These are phyloP conservation scores for Bipolaris oryzae DNA, from an alignment of 2,329 filamentous ascomycete genomes.

Conservation along the genomic window DNA sequence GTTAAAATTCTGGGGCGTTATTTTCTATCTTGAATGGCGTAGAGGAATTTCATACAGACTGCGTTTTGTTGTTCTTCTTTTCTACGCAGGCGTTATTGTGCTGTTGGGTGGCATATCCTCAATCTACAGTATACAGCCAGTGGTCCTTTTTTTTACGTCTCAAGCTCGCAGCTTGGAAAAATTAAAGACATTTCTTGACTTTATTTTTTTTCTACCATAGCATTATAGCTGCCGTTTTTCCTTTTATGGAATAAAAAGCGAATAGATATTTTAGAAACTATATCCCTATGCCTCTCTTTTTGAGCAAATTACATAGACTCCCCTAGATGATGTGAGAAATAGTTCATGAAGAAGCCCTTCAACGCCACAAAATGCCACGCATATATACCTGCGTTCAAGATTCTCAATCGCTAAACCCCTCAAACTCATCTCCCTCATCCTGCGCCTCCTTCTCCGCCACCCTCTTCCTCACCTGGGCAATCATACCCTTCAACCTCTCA, in stretches of 20 bases:
- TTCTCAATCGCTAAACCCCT: slow-evolving; percentile 43
- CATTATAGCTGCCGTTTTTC: background rate
- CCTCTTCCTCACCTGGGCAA: slow-evolving; percentile 34
- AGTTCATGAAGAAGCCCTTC: no score
- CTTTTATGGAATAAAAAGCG: background rate
- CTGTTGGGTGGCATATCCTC: background rate
- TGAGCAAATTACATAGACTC: no score
- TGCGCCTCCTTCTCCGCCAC: slow-evolving; percentile 34
- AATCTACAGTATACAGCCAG: no score
- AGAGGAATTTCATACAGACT: no score
- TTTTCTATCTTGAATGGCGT: background rate
- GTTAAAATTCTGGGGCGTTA: background rate
- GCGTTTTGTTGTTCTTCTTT: background rate
- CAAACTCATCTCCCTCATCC: slow-evolving; percentile 39
- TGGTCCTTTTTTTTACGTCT: no score
- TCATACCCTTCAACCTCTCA: slow-evolving; percentile 42
- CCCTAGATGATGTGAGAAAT: no score
- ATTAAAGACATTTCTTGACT: no score
- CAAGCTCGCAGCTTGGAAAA: no score
- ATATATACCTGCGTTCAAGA: no score
- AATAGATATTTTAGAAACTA: no score
- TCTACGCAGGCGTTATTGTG: background rate
- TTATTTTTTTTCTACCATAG: no score
- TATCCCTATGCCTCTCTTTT: background rate
- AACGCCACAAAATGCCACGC: no score